phyloP scores from a whole-genome alignment of 2,329 filamentous ascomycete species.

The Hypoxylon sp. region DNA sequence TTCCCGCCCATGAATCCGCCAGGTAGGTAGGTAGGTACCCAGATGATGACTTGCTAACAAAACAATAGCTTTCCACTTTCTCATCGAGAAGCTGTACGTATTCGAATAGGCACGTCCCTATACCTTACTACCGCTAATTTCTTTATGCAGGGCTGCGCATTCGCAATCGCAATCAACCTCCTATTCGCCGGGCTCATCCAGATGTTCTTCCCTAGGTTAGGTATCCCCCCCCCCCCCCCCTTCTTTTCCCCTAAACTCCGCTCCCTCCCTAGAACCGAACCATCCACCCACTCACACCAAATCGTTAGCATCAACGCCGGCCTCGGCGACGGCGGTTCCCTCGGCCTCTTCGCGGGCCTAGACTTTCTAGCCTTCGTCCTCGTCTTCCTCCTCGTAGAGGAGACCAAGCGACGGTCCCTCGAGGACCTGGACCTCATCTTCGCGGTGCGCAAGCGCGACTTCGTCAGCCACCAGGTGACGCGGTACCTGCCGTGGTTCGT shows the following conservation, averaged over 20 bases:
- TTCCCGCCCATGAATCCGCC: neutral
- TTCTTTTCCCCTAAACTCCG: too few species aligned
- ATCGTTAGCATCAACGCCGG: conserved; percentile 42
- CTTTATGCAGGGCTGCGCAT: conserved; percentile 55
- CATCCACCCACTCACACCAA: conserved; percentile 21
- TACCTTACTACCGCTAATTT: too few species aligned
- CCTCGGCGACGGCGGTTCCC: conserved; percentile 51
- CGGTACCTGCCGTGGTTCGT: conserved; percentile 54
- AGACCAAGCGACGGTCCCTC: conserved; percentile 56
- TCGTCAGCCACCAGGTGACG: conserved; percentile 53
- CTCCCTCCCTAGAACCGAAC: too few species aligned
- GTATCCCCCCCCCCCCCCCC: too few species aligned
- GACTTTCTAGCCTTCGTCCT: conserved; percentile 60
- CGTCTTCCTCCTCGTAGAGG: conserved; percentile 59
- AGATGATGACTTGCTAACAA: conserved; percentile 15
- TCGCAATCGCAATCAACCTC: conserved; percentile 61
- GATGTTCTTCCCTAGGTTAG: conserved; percentile 56
- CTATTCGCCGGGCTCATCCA: conserved; percentile 60
- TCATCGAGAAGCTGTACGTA: conserved; percentile 58
- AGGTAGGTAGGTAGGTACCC: too few species aligned
- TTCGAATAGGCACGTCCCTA: neutral
- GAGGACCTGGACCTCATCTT: conserved; percentile 58
- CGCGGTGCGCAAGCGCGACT: conserved; percentile 53
- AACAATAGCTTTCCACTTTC: conserved; percentile 58
- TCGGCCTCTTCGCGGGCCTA: conserved; percentile 61